Evolutionary conservation across 1,284 basidiomycete species (phyloP).

Genomic region (Leccinum variabile): DNA sequence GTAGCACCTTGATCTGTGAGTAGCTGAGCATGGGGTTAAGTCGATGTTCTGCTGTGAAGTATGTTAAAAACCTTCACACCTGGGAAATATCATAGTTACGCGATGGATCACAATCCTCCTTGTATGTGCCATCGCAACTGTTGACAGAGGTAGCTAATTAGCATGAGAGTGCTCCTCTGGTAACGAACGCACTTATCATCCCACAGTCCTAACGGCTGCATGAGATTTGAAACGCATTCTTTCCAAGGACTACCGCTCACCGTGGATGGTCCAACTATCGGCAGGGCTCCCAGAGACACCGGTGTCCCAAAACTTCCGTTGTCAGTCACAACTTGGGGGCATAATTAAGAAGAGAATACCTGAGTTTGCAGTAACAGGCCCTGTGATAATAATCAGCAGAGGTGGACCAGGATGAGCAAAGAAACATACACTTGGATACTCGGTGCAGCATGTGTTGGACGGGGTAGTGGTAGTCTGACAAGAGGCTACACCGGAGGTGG

Average conservation of each 20-base stretch:
- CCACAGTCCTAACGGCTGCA: constrained; percentile 55
- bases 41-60: neutral
- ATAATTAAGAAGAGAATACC: constrained; percentile 34
- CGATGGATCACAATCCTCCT: constrained; percentile 62
- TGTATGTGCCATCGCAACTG: constrained; percentile 71
- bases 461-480: constrained; percentile 43
- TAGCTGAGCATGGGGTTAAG: constrained; percentile 42
- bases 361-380: constrained; percentile 66
- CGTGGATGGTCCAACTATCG: constrained; percentile 76
- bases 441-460: constrained; percentile 51
- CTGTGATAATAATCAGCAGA: constrained; percentile 35
- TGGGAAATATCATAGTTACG: constrained; percentile 58
- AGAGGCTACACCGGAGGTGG: constrained; percentile 41
- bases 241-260: constrained; percentile 36
- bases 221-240: constrained; percentile 7
- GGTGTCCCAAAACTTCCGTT: constrained; percentile 60
- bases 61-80: constrained; percentile 36
- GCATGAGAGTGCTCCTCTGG: neutral
- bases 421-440: constrained; percentile 46
- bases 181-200: constrained; percentile 55
- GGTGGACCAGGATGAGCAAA: neutral
- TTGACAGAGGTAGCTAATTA: constrained; percentile 1
- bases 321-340: neutral
- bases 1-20: constrained; percentile 58
- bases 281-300: constrained; percentile 61